Conservation (phyloP, 2,329 filamentous ascomycete species). For the Elsinoe arachidis region DNA sequence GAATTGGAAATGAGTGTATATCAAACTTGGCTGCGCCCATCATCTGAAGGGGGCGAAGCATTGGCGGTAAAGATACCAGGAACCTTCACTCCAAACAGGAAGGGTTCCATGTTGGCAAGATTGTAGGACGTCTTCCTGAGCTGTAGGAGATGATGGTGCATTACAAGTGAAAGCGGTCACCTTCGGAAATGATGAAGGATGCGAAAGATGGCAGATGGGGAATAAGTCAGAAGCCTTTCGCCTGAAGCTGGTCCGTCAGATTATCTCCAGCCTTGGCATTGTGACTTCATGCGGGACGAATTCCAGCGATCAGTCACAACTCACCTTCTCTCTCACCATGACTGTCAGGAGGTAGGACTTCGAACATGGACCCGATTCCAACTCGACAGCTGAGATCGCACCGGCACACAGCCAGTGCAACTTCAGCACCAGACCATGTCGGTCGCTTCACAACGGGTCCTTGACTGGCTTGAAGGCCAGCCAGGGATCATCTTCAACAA, state of each 20-base stretch:
- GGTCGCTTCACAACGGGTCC: conserved; percentile 51
- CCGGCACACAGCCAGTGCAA: conserved; percentile 8
- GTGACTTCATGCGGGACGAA: not conserved
- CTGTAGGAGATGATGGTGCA: no score
- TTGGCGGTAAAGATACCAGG: no score
- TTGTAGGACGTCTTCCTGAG: no score
- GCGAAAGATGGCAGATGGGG: no score
- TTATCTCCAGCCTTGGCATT: not conserved
- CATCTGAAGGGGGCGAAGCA: no score
- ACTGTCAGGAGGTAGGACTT: not conserved
- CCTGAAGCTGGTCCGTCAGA: not conserved
- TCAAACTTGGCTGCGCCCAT: no score
- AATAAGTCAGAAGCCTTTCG: not conserved
- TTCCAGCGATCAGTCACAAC: not conserved
- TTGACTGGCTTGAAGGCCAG: conserved; percentile 89
- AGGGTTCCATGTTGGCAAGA: no score
- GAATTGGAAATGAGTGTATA: no score
- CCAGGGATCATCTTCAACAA: conserved; percentile 82
- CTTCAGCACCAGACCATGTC: conserved; percentile 34
- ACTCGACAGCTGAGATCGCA: conserved; percentile 9
- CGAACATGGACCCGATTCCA: not conserved
- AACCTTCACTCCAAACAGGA: no score
- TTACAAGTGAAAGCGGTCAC: no score
- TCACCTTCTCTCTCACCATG: not conserved
- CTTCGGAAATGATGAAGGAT: no score